Base-by-base conservation (phyloP, 2,329 filamentous ascomycete genomes). In the Clonostachys sp. region DNA sequence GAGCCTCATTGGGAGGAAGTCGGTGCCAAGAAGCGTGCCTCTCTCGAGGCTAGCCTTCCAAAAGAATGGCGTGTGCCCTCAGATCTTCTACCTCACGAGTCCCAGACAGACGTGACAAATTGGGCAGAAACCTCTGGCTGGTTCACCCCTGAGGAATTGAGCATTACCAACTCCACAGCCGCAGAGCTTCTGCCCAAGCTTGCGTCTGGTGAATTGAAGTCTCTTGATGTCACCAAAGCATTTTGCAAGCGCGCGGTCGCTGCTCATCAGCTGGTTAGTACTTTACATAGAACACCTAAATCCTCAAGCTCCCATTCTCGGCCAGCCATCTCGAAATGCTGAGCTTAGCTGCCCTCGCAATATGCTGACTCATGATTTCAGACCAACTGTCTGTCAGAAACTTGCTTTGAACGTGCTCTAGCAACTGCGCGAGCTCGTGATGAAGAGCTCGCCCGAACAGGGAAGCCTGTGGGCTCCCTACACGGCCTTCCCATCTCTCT, bases 401-500 rank as follows among this genome's bases (percentile, higher is more conserved):
- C 75, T 0, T 77, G 75, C 50, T 83, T 83, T 53, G 67, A 74
- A 16, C 67, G 71, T 17, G 81, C 78, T 5, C 56, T 84, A 3
- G 49, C 59, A 3, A 71, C 66, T 3, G 81, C 81, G 0, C 60
- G 60, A 35, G 55, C 63, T 4, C 64, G 77, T 2, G 82, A 86
- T 55, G 65, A 67, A n/a, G 62, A 80, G 49, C 53, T 80, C 2
- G 62, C 64, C n/a, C 55, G 55, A 34, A 74, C 73, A 1, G 72
- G 75, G 10, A 64, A 75, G 36, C 63, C 70, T 1, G 18, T 71
- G 1, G 86, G 86, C 0, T 84, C 85, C 3, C 71, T 90, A 2
- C 86, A 89, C 61, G 86, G 60, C 49, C 68, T 86, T 2, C 82
- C 82, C 4, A 63, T 85, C 33, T 82, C 83, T 0, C 72, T 90